Percentiles rank a stretch among this genome's conserved stretches.
These are phyloP conservation scores for Erodium maritimum DNA, from an alignment of 345 rosid genomes.

Conservation along the genomic window DNA sequence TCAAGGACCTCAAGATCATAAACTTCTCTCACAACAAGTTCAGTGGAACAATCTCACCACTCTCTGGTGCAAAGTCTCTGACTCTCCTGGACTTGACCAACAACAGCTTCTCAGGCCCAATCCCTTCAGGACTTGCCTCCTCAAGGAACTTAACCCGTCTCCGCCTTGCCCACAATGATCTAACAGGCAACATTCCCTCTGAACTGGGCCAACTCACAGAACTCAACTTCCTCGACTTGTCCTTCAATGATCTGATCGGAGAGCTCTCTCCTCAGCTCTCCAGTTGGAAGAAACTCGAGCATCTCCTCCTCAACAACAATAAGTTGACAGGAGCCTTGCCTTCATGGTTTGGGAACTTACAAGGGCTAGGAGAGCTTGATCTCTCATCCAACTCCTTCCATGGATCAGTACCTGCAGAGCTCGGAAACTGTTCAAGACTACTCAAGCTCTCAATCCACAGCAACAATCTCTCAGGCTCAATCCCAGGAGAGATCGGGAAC, in stretches of 20 bases:
- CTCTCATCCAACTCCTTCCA: conserved; percentile 55
- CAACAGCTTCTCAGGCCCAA: conserved; percentile 52
- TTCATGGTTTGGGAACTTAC: conserved; percentile 57
- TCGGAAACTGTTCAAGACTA: conserved; percentile 54
- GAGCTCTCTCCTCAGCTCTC: conserved; percentile 38
- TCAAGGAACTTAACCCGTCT: conserved; percentile 53
- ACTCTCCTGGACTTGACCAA: conserved; percentile 68
- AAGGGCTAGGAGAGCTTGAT: conserved; percentile 65
- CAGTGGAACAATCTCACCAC: conserved; percentile 48
- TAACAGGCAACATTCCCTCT: conserved; percentile 48
- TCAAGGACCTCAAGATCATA: conserved; percentile 58
- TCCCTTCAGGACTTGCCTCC: conserved; percentile 43
- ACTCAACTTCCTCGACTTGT: conserved; percentile 63
- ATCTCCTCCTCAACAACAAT: conserved; percentile 55
- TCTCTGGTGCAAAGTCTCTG: conserved; percentile 46
- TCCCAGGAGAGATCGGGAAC: conserved; percentile 60
- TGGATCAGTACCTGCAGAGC: conserved; percentile 49
- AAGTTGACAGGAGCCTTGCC: conserved; percentile 51
- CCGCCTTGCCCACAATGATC: conserved; percentile 59
- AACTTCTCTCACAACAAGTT: conserved; percentile 70
- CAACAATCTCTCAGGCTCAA: conserved; percentile 49
- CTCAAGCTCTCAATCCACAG: conserved; percentile 58
- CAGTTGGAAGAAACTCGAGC: conserved; percentile 40
- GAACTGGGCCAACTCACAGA: conserved; percentile 44
- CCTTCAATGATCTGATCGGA: conserved; percentile 55